phyloP scores from a whole-genome alignment of 495 filamentous ascomycete species.

The Gamarada debralockiae region DNA sequence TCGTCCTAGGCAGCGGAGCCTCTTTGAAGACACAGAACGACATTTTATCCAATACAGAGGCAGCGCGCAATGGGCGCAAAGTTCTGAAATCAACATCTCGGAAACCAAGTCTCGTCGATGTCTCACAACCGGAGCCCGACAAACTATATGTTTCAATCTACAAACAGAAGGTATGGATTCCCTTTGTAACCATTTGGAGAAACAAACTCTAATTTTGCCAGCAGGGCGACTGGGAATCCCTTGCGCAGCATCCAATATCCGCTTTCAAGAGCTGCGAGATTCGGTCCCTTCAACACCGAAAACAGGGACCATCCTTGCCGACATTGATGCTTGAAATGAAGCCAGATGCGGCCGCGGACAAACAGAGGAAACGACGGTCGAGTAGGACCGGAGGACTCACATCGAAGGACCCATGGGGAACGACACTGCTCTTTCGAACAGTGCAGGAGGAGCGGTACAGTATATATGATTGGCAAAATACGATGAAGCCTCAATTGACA shows the following conservation, averaged over 20 bases:
- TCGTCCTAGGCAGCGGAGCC: slow-evolving; percentile 21
- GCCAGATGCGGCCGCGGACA: slow-evolving; percentile 45
- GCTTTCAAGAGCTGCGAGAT: slow-evolving; percentile 49
- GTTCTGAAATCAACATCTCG: slow-evolving; percentile 14
- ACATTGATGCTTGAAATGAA: slow-evolving; percentile 48
- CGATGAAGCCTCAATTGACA: slow-evolving; percentile 18
- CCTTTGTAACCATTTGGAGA: neutral
- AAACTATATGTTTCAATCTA: slow-evolving; percentile 49
- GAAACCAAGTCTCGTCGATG: slow-evolving; percentile 23
- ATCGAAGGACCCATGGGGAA: slow-evolving; percentile 20
- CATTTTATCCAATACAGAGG: neutral
- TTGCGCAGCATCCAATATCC: slow-evolving; percentile 44
- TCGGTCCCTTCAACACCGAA: slow-evolving; percentile 48
- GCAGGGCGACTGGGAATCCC: slow-evolving; percentile 46
- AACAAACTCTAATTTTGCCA: slow-evolving; percentile 10
- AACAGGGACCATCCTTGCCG: slow-evolving; percentile 44
- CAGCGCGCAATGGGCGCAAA: slow-evolving; percentile 9
- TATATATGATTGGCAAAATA: slow-evolving; percentile 24
- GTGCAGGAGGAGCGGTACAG: slow-evolving; percentile 19
- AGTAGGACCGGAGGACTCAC: slow-evolving; percentile 47
- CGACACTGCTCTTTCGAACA: slow-evolving; percentile 22
- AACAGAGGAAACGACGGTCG: slow-evolving; percentile 51
- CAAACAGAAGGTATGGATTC: slow-evolving; percentile 44
- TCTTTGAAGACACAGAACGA: slow-evolving; percentile 16
- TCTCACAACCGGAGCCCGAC: slow-evolving; percentile 23